Evolutionary conservation across 371 early-diverging fungal genomes (phyloP).

Genomic region (Mortierella sp.): DNA sequence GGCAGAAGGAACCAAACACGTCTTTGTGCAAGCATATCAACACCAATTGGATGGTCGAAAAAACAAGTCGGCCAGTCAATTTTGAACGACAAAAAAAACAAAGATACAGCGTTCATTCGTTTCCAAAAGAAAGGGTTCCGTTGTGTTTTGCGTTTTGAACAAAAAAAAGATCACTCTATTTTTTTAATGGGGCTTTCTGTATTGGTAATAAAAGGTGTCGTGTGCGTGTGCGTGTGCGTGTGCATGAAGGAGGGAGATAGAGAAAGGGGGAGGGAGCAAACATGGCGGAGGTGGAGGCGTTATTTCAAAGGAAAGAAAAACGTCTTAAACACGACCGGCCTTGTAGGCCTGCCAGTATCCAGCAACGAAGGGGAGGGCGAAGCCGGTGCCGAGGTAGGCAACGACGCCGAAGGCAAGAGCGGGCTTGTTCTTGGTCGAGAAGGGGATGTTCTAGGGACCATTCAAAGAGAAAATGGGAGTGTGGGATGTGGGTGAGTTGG

Average conservation of each 20-base stretch:
- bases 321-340: slow-evolving; percentile 45
- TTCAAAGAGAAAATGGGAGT: not conserved
- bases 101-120: too few relatives aligned
- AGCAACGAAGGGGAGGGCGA: slow-evolving; percentile 71
- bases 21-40: too few relatives aligned
- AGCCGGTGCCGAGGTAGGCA: slow-evolving; percentile 67
- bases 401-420: slow-evolving; percentile 68
- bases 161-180: slow-evolving; percentile 17
- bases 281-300: not conserved
- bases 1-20: too few relatives aligned
- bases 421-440: slow-evolving; percentile 72
- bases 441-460: slow-evolving; percentile 78
- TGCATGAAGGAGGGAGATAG: not conserved
- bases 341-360: slow-evolving; percentile 58
- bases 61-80: too few relatives aligned
- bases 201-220: not conserved
- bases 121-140: not conserved
- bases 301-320: not conserved
- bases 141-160: not conserved
- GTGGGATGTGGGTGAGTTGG: not conserved
- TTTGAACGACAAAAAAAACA: too few relatives aligned
- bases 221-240: not conserved
- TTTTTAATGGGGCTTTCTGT: slow-evolving; percentile 4
- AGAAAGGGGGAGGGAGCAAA: not conserved
- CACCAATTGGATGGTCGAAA: too few relatives aligned